A percentile compares a stretch with the other conserved stretches of the same genome.
Conservation (phyloP, 2,329 filamentous ascomycete species). For the Paramyrothecium roridum region DNA sequence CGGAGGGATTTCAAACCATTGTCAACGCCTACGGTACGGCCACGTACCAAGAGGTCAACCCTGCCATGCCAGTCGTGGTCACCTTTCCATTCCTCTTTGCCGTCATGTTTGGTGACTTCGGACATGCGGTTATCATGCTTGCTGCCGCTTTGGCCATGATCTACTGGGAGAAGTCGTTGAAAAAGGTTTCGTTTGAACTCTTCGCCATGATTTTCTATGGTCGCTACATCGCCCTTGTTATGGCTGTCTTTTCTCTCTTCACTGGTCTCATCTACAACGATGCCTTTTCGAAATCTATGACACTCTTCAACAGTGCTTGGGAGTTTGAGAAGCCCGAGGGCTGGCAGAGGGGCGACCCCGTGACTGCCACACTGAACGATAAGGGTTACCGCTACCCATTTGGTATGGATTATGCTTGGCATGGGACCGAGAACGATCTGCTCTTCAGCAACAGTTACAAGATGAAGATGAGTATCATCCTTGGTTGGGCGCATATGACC, state of each 20-base stretch:
- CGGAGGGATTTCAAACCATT: constrained; percentile 96
- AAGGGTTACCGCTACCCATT: constrained; percentile 87
- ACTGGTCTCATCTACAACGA: constrained; percentile 98
- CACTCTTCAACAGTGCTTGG: constrained; percentile 88
- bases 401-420: constrained; percentile 94
- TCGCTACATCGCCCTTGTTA: constrained; percentile 96
- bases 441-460: constrained; percentile 98
- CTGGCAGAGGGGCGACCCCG: constrained; percentile 62
- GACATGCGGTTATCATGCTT: constrained; percentile 89
- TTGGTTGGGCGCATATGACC: constrained; percentile 98
- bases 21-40: constrained; percentile 98
- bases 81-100: constrained; percentile 99
- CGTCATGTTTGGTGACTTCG: constrained; percentile 99
- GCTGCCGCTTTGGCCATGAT: constrained; percentile 86
- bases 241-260: constrained; percentile 96
- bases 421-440: constrained; percentile 90
- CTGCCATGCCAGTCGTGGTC: constrained; percentile 88
- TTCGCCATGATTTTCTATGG: constrained; percentile 99
- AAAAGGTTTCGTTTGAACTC: constrained; percentile 89
- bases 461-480: constrained; percentile 99
- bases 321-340: constrained; percentile 66
- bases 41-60: constrained; percentile 96
- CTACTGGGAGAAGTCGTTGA: constrained; percentile 88
- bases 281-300: constrained; percentile 89
- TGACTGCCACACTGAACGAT: constrained; percentile 64